phyloP scores from a whole-genome alignment of 1,284 basidiomycete genomes.

The Boletus mariae region DNA sequence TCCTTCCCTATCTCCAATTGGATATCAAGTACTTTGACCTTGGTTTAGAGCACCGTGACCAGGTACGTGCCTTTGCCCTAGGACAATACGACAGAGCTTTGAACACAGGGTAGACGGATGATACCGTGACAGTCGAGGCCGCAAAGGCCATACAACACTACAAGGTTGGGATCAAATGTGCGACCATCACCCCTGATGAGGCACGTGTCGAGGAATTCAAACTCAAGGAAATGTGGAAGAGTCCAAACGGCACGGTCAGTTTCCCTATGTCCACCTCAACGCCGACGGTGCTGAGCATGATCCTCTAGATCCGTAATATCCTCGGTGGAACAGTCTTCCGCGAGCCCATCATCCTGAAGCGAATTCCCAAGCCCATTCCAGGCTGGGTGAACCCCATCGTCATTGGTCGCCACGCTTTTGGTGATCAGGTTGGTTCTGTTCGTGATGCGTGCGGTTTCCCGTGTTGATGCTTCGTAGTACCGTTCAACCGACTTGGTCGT shows the following conservation, averaged over 20 bases:
- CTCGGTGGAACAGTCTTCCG: conserved; percentile 98
- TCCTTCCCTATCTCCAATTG: conserved; percentile 90
- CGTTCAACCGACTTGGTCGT: conserved; percentile 87
- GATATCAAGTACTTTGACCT: conserved; percentile 99
- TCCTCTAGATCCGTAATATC: conserved; percentile 83
- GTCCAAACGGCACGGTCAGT: conserved; percentile 88
- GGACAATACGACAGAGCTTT: not conserved
- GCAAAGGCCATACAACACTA: conserved; percentile 90
- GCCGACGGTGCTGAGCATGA: conserved; percentile 5
- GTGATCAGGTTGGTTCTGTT: conserved; percentile 71
- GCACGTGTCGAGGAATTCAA: conserved; percentile 93
- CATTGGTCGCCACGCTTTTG: conserved; percentile 94
- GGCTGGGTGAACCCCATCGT: conserved; percentile 97
- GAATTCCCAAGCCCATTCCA: conserved; percentile 90
- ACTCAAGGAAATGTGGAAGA: conserved; percentile 97
- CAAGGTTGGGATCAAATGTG: conserved; percentile 94
- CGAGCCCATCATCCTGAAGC: conserved; percentile 91
- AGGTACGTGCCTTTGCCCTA: conserved; percentile 44
- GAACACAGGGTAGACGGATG: conserved; percentile 67
- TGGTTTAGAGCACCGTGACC: conserved; percentile 88
- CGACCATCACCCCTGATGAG: conserved; percentile 98
- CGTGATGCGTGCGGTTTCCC: conserved; percentile 7
- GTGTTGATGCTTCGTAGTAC: conserved; percentile 49
- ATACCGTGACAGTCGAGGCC: conserved; percentile 90
- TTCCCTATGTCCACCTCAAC: conserved; percentile 9